These are phyloP conservation scores for Funneliformis geosporum DNA, from an alignment of 192 early-diverging fungal species.

Conservation along the genomic window DNA sequence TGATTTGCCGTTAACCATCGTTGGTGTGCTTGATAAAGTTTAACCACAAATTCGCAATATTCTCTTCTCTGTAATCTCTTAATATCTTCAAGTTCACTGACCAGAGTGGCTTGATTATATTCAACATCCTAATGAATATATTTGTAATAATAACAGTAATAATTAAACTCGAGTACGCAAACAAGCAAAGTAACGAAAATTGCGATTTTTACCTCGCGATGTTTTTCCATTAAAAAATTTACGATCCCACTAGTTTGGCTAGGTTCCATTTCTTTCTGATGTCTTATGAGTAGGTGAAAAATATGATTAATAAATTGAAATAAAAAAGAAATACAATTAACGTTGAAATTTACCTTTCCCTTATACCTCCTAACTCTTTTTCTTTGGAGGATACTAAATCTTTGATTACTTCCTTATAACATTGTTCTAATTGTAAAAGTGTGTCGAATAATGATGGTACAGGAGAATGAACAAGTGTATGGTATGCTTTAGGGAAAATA, in stretches of 20 bases:
- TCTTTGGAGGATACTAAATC: conserved; percentile 43
- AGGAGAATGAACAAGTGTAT: conserved; percentile 61
- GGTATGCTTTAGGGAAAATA: conserved; percentile 58
- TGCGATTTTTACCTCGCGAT: neutral
- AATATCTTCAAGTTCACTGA: conserved; percentile 51
- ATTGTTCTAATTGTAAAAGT: conserved; percentile 55
- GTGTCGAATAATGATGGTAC: conserved; percentile 58
- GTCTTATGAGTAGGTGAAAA: neutral
- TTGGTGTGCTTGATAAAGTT: conserved; percentile 41
- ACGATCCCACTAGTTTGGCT: neutral
- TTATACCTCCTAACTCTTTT: conserved; percentile 37
- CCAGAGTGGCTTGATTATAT: conserved; percentile 51
- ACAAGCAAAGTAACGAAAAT: neutral
- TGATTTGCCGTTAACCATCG: neutral
- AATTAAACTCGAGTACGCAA: too few species aligned
- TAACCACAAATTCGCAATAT: conserved; percentile 59
- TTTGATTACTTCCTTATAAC: conserved; percentile 50
- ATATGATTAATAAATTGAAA: too few species aligned
- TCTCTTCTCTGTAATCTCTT: conserved; percentile 50
- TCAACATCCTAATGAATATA: conserved; percentile 43
- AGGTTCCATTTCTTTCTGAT: neutral
- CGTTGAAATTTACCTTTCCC: conserved; percentile 32
- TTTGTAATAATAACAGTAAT: too few species aligned
- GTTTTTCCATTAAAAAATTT: neutral
- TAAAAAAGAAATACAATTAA: neutral